phyloP scores from a whole-genome alignment of 495 filamentous ascomycete genomes.

The Penicillium arizonense region DNA sequence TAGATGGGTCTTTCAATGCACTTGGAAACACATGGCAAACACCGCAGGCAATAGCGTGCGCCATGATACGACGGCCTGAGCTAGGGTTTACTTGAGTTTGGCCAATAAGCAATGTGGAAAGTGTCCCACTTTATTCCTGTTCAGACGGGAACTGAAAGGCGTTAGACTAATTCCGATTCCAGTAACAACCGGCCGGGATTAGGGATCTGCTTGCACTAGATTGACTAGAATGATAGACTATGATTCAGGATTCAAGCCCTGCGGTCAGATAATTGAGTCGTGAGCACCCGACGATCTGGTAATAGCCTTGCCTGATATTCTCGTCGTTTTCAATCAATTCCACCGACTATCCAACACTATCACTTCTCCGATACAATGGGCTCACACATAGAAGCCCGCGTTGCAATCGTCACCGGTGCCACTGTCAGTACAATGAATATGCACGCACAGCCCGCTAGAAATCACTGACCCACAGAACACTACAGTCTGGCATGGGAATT shows the following conservation, averaged over 20 bases:
- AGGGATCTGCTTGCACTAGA: slow-evolving; percentile 2
- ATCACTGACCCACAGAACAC: neutral
- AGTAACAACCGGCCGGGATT: neutral
- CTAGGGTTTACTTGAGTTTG: neutral
- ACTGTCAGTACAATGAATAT: slow-evolving; percentile 18
- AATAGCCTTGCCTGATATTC: neutral
- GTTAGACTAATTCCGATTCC: neutral
- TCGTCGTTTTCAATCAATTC: no score
- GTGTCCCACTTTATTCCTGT: neutral
- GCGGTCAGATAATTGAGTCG: neutral
- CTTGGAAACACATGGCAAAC: neutral
- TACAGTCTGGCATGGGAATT: slow-evolving; percentile 30
- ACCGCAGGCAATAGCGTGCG: neutral
- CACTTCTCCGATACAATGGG: slow-evolving; percentile 3
- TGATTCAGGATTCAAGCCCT: neutral
- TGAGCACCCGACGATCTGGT: neutral
- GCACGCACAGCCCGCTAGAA: neutral
- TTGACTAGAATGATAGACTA: neutral
- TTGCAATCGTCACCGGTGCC: slow-evolving; percentile 21
- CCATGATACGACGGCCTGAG: neutral
- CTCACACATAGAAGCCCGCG: slow-evolving; percentile 12
- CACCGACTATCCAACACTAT: neutral
- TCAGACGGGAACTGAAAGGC: neutral
- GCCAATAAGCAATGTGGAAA: neutral
- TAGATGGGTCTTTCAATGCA: neutral